Evolutionary conservation across 2,329 filamentous ascomycete species (phyloP), one percentile per base, ranked within the genome.

Genomic region (Metarhizium brunneum): DNA sequence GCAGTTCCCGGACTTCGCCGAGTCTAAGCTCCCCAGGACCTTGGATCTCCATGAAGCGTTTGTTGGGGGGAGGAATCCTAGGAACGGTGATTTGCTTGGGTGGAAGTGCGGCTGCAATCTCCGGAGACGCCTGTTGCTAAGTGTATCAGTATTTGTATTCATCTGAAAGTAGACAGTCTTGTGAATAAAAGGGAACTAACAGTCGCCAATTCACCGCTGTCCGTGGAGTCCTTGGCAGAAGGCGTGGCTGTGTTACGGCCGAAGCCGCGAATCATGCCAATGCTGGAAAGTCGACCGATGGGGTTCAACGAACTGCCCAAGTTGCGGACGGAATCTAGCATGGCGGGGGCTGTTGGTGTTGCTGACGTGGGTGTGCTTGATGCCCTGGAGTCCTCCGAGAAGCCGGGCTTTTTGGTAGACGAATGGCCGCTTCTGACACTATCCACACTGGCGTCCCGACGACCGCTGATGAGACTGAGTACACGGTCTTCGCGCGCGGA

Each of bases 281-380:
- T 90, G 38, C 84, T 75, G 1, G 87, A 84, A 53, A 95, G 81
- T 53, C 90, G 83, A 48, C 85, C 89, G 68, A 95, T 85, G 3
- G 90, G 90, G 64, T 95, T 95, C 38, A 95, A 75, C 1, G 86
- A 86, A 67, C 81, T 94, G 42, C 90, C 86, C 58, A 95, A 79
- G 66, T 82, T 92, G 54, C 88, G 84, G 75, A 95, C 86, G 13
- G 89, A 90, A 60, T 95, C 90, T 2, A 95, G 81, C 13, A 85
- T 71, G 35, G 87, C 85, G 3, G 86, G 85, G 52, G 66, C 68
- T 55, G 66, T 65, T 7, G 87, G 84, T 4, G 86, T 84, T 52
- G 65, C 68, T 54, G 68, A 64, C 4, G 58, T 59, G 8, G 60
- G 20, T 1, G 59, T 32, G 11, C 52, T 52, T 18, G 60, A 47